phyloP scores from a whole-genome alignment of 768 basidiomycete genomes.

The Naematelia aurantialba region DNA sequence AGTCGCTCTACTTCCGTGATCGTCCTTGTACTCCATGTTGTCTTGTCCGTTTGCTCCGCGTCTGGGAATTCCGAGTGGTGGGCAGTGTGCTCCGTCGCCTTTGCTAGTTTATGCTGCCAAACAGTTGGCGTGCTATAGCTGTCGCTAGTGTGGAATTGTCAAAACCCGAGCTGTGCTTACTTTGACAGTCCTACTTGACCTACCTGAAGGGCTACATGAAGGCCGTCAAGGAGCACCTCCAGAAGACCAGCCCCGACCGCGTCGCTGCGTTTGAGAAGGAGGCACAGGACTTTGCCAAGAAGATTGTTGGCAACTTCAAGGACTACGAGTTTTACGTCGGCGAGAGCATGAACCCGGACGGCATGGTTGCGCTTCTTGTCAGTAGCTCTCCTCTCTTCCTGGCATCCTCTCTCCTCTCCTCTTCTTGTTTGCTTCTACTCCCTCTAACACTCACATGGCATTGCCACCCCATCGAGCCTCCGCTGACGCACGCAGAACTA shows the following conservation, averaged over 20 bases:
- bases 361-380: constrained; percentile 82
- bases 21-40: background rate
- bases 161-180: background rate
- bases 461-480: no score
- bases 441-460: no score
- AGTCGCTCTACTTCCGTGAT: constrained; percentile 12
- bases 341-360: constrained; percentile 66
- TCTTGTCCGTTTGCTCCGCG: constrained; percentile 1
- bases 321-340: constrained; percentile 76
- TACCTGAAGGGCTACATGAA: constrained; percentile 98
- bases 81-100: no score
- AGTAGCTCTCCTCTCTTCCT: constrained; percentile 7
- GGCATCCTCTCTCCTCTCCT: background rate
- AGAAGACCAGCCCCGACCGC: constrained; percentile 58
- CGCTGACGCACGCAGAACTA: no score
- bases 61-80: no score
- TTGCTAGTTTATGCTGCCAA: no score
- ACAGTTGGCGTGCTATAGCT: no score
- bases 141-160: no score
- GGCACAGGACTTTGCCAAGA: constrained; percentile 75
- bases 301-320: constrained; percentile 82
- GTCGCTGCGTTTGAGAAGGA: constrained; percentile 76
- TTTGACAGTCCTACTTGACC: constrained; percentile 57
- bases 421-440: no score
- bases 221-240: constrained; percentile 67